phyloP scores from a whole-genome alignment of 306 rosid genomes.

The Cucurbita pepo region DNA sequence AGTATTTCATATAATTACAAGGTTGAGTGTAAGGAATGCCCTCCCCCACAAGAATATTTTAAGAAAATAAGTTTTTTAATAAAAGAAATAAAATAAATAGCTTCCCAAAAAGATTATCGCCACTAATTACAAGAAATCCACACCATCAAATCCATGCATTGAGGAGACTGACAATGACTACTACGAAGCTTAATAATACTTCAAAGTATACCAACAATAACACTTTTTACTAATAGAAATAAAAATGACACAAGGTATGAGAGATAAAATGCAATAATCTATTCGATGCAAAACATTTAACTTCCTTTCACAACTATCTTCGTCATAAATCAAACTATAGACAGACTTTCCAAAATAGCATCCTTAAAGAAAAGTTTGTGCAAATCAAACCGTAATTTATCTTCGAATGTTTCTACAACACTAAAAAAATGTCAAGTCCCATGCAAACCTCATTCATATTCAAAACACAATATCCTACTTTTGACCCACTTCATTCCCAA shows the following conservation, averaged over 20 bases:
- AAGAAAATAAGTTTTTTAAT: background rate
- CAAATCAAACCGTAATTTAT: background rate
- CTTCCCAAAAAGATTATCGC: background rate
- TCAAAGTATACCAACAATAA: background rate
- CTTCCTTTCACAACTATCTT: background rate
- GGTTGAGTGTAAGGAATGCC: background rate
- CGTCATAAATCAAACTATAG: background rate
- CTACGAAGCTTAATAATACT: background rate
- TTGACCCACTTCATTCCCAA: background rate
- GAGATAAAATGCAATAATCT: background rate
- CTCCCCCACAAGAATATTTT: background rate
- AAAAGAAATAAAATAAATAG: background rate
- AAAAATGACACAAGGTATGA: background rate
- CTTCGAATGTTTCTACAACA: background rate
- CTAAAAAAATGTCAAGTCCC: background rate
- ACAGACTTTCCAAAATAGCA: background rate
- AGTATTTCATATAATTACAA: background rate
- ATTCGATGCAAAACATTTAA: background rate
- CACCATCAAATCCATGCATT: background rate
- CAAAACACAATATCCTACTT: background rate
- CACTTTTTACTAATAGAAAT: background rate
- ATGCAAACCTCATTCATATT: background rate
- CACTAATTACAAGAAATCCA: background rate
- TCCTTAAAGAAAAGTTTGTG: background rate
- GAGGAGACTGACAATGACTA: background rate